Evolutionary conservation across 495 filamentous ascomycete genomes (phyloP).

Genomic region (Aspergillus heteromorphus): DNA sequence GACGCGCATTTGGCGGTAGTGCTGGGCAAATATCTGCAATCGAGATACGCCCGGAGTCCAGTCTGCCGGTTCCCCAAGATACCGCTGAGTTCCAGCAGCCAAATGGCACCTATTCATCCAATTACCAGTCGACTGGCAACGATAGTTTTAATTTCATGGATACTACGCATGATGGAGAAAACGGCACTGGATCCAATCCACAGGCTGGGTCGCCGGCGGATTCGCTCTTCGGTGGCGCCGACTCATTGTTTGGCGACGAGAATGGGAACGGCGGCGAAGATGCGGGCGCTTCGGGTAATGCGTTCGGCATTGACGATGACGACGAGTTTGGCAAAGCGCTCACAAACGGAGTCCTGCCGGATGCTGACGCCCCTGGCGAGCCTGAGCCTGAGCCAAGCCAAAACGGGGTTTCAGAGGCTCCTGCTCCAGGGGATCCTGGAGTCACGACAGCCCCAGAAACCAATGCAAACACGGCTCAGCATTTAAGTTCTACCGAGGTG

Average conservation of each 20-base stretch:
- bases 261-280: constrained; percentile 55
- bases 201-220: constrained; percentile 64
- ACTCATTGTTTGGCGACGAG: constrained; percentile 72
- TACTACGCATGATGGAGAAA: constrained; percentile 35
- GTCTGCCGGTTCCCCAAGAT: constrained; percentile 66
- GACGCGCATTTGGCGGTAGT: constrained; percentile 66
- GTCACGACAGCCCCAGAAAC: too few relatives aligned
- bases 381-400: constrained; percentile 25
- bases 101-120: constrained; percentile 65
- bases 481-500: constrained; percentile 10
- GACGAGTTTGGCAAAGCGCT: constrained; percentile 82
- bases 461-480: constrained; percentile 1
- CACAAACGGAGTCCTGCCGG: constrained; percentile 50
- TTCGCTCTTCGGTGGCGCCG: constrained; percentile 57
- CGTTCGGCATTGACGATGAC: constrained; percentile 72
- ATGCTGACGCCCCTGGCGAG: constrained; percentile 36
- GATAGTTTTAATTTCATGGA: constrained; percentile 39
- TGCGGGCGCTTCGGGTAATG: constrained; percentile 49
- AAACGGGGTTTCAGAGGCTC: constrained; percentile 17
- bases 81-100: constrained; percentile 50
- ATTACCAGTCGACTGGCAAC: constrained; percentile 44
- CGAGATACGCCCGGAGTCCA: constrained; percentile 75
- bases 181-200: constrained; percentile 32
- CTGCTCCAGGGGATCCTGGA: neutral
- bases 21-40: constrained; percentile 84